Evolutionary conservation across 208 protist species (phyloP), one percentile per base, ranked within the genome.

Genomic region (Lotmaria passim): DNA sequence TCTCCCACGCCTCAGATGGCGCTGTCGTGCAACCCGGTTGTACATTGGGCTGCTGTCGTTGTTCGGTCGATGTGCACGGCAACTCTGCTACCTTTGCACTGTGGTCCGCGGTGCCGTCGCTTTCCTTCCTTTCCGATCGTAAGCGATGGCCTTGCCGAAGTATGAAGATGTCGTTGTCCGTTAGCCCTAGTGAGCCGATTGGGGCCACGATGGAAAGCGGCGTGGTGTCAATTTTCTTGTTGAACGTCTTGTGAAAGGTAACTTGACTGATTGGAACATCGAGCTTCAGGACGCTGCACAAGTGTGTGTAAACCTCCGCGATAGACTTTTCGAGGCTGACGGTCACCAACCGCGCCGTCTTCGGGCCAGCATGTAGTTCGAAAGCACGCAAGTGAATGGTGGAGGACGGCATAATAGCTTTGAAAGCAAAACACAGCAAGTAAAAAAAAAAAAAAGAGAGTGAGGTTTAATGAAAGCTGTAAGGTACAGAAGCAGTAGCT

Each of bases 161-260:
- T 19, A 85, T 73, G 31, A 82, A 56, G 39, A 79, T 83, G 12
- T 51, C 60, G 59, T 82, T 68, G 5, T 70, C 65, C 11, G 38
- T 28, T n/a, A 79, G 46, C 14, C 74, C 69, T 7, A 82, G 52
- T 0, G 61, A 51, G 0, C 21, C 31, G 6, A 81, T 67, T 0
- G 70, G 62, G 26, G 57, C 31, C 7, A 75, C 69, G 3, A 44
- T 71, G 6, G 67, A 28, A 43, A 82, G 57, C 1, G 78, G 52
- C 3, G 62, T 46, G 3, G 72, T 78, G 43, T 78, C 72, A 24
- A 84, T 60, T 14, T 65, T 62, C 15, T 70, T 78, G 19, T 78
- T 50, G 12, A 47, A 38, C 1, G 63, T 75, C 3, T 66, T 69
- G 65, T 80, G 70, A 31, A 85, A 80, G 0, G 69, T 73, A 3